Evolutionary conservation across 1,284 basidiomycete species (phyloP).

Genomic region (Fomitopsis pinicola): DNA sequence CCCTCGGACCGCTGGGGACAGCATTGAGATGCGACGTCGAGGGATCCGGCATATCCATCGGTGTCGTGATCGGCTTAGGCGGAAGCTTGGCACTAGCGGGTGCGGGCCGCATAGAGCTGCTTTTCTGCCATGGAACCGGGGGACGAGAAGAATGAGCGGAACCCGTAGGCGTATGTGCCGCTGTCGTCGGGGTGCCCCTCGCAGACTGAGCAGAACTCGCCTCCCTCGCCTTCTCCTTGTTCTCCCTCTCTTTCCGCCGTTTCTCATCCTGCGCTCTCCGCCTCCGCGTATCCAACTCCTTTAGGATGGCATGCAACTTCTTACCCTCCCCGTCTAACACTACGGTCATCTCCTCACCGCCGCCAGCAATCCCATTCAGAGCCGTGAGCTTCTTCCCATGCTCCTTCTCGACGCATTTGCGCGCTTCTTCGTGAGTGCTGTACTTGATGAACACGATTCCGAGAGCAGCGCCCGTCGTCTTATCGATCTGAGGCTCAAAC

Average conservation of each 20-base stretch:
- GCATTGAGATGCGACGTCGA: slow-evolving; percentile 12
- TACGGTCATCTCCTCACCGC: slow-evolving; percentile 43
- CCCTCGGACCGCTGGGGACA: slow-evolving; percentile 15
- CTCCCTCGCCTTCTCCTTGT: slow-evolving; percentile 19
- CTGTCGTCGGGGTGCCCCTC: slow-evolving; percentile 21
- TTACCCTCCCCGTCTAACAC: slow-evolving; percentile 62
- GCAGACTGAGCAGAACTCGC: slow-evolving; percentile 10
- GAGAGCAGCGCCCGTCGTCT: slow-evolving; percentile 74
- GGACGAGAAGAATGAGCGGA: slow-evolving; percentile 10
- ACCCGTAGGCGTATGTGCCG: slow-evolving; percentile 20
- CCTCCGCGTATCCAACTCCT: slow-evolving; percentile 53
- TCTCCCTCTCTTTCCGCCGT: slow-evolving; percentile 33
- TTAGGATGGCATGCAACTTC: slow-evolving; percentile 54
- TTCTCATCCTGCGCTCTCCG: slow-evolving; percentile 47
- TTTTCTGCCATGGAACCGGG: neutral
- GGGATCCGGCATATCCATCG: neutral
- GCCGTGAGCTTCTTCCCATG: slow-evolving; percentile 46
- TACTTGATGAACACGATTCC: slow-evolving; percentile 83
- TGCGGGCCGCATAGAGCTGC: neutral
- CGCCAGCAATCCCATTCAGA: slow-evolving; percentile 27
- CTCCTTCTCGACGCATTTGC: slow-evolving; percentile 56
- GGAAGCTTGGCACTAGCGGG: neutral
- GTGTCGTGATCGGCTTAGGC: neutral
- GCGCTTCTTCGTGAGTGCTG: slow-evolving; percentile 54
- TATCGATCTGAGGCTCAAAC: slow-evolving; percentile 81